Evolutionary conservation across 331 rosid genomes (phyloP).

Genomic region (Phaseolus coccineus): DNA sequence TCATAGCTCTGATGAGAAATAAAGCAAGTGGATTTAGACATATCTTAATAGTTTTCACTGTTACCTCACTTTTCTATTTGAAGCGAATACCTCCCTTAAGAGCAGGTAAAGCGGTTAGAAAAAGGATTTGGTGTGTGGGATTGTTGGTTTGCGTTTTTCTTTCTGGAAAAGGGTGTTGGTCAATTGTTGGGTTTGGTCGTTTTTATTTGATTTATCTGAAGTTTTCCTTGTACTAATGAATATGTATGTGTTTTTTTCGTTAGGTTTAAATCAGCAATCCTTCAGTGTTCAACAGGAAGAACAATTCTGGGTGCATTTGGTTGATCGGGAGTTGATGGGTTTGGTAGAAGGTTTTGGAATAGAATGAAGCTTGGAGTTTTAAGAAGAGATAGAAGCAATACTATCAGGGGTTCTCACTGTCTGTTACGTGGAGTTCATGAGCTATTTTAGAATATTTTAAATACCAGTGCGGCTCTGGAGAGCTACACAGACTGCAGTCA

Average conservation of each 20-base stretch:
- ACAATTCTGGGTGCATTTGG: slow-evolving; percentile 43
- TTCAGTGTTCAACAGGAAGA: slow-evolving; percentile 48
- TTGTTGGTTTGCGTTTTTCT: slow-evolving; percentile 8
- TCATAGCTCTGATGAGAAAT: not conserved
- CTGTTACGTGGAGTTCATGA: slow-evolving; percentile 27
- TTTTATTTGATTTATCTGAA: slow-evolving; percentile 28
- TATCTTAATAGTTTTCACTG: not conserved
- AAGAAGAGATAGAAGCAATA: not conserved
- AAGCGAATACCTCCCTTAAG: not conserved
- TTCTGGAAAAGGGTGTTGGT: slow-evolving; percentile 19
- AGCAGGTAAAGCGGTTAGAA: not conserved
- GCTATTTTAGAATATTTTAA: slow-evolving; percentile 31
- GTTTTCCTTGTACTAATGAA: slow-evolving; percentile 44
- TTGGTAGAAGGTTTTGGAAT: slow-evolving; percentile 33
- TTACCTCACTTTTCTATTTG: not conserved
- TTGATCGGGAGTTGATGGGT: slow-evolving; percentile 41
- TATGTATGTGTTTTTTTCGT: slow-evolving; percentile 27
- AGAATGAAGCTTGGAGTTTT: slow-evolving; percentile 31
- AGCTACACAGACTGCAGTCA: slow-evolving; percentile 74
- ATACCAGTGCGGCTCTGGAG: slow-evolving; percentile 67
- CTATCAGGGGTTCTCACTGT: slow-evolving; percentile 9
- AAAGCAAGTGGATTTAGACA: not conserved
- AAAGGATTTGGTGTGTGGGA: slow-evolving; percentile 55
- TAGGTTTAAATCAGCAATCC: slow-evolving; percentile 51
- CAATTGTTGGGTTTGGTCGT: slow-evolving; percentile 31